These are phyloP conservation scores for Salix brachista DNA, from an alignment of 345 rosid species.

Conservation along the genomic window DNA sequence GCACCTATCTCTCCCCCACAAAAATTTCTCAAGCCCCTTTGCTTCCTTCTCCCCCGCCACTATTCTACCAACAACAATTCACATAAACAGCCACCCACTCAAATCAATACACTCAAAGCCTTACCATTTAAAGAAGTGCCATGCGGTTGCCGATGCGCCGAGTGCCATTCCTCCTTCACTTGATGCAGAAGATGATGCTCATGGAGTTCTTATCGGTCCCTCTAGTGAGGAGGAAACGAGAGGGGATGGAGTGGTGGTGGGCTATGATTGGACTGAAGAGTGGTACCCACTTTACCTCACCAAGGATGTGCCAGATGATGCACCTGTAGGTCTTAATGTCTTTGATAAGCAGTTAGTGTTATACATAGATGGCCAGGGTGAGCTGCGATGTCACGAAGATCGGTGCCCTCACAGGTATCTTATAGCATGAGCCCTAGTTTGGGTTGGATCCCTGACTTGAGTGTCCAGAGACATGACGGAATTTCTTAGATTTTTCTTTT, in stretches of 20 bases:
- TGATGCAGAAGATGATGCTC: slow-evolving; percentile 22
- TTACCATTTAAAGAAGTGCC: slow-evolving; percentile 5
- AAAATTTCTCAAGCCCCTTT: background rate
- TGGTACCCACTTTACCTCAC: slow-evolving; percentile 93
- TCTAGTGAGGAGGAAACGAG: slow-evolving; percentile 36
- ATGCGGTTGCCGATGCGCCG: slow-evolving; percentile 31
- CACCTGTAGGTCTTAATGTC: slow-evolving; percentile 85
- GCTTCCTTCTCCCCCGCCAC: slow-evolving; percentile 8
- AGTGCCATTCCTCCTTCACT: background rate
- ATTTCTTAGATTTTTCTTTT: no score
- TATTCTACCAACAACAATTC: background rate
- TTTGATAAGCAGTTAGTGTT: slow-evolving; percentile 75
- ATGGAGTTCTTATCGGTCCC: slow-evolving; percentile 23
- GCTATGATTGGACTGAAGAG: slow-evolving; percentile 84
- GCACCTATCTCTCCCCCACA: slow-evolving; percentile 15
- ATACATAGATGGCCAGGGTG: slow-evolving; percentile 72
- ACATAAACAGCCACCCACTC: background rate
- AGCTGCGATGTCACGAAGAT: slow-evolving; percentile 67
- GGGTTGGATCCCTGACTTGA: background rate
- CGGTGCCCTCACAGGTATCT: slow-evolving; percentile 90
- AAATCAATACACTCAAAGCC: background rate
- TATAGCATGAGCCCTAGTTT: background rate
- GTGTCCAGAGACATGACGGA: no score
- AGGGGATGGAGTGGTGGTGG: slow-evolving; percentile 43
- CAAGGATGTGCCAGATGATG: slow-evolving; percentile 72